phyloP scores from a whole-genome alignment of 1,139 yeast genomes.

The Nakaseomyces glabratus region DNA sequence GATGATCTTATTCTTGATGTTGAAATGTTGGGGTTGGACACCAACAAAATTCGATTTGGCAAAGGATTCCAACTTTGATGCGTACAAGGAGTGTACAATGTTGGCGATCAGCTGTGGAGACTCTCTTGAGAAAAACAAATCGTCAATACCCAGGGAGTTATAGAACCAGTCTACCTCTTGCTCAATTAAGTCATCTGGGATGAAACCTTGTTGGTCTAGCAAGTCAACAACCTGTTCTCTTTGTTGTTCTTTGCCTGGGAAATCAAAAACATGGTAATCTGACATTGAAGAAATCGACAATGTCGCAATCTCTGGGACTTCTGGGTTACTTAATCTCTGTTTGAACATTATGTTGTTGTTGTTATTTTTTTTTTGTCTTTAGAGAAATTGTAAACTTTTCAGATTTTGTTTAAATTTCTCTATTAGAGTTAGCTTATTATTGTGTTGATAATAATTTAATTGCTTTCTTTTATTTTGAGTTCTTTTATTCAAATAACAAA shows the following conservation, averaged over 20 bases:
- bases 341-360: not conserved
- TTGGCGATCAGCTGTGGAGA: slow-evolving; percentile 73
- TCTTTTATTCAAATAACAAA: no score
- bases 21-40: slow-evolving; percentile 22
- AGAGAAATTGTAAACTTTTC: not conserved
- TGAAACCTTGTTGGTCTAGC: slow-evolving; percentile 75
- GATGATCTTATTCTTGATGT: slow-evolving; percentile 25
- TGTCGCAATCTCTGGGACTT: slow-evolving; percentile 32
- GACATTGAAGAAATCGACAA: slow-evolving; percentile 35
- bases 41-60: slow-evolving; percentile 41
- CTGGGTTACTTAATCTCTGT: slow-evolving; percentile 1
- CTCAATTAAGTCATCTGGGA: slow-evolving; percentile 81
- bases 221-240: slow-evolving; percentile 74
- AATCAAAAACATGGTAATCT: slow-evolving; percentile 70
- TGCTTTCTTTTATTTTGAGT: no score
- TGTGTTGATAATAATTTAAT: no score
- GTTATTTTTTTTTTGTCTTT: not conserved
- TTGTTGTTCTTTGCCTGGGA: slow-evolving; percentile 75
- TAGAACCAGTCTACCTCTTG: slow-evolving; percentile 87
- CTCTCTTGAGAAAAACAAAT: slow-evolving; percentile 82
- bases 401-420: no score
- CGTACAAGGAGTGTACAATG: slow-evolving; percentile 72
- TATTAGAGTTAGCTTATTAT: no score
- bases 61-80: slow-evolving; percentile 87
- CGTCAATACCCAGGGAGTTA: slow-evolving; percentile 80